Evolutionary conservation across 306 rosid species (phyloP).

Genomic region (Delonix regia): DNA sequence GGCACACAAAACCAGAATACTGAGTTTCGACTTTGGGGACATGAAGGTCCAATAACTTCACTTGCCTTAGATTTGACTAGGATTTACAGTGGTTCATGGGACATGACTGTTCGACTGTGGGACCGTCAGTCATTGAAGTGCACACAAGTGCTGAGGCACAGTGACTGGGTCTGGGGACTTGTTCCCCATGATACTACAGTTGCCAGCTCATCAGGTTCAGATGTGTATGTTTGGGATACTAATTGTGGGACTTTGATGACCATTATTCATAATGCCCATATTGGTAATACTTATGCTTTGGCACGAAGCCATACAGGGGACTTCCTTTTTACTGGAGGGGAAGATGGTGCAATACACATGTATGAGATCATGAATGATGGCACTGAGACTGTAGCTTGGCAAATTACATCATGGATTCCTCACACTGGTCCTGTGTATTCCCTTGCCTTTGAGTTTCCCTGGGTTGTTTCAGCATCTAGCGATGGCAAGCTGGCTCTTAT

Average conservation of each 20-base stretch:
- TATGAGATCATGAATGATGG: slow-evolving; percentile 56
- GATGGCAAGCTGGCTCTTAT: slow-evolving; percentile 86
- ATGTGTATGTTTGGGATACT: slow-evolving; percentile 89
- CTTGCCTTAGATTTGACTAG: slow-evolving; percentile 85
- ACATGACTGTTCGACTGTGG: slow-evolving; percentile 90
- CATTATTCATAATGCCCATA: slow-evolving; percentile 67
- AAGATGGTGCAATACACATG: slow-evolving; percentile 89
- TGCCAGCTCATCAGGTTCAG: slow-evolving; percentile 77
- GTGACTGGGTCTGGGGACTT: slow-evolving; percentile 94
- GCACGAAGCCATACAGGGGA: slow-evolving; percentile 81
- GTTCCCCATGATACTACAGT: slow-evolving; percentile 77
- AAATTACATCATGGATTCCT: slow-evolving; percentile 78
- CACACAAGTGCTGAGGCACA: slow-evolving; percentile 70
- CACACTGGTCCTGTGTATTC: slow-evolving; percentile 83
- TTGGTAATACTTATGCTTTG: slow-evolving; percentile 70
- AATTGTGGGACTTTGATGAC: slow-evolving; percentile 53
- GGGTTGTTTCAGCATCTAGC: slow-evolving; percentile 93
- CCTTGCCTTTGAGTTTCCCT: slow-evolving; percentile 94
- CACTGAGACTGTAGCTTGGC: slow-evolving; percentile 38
- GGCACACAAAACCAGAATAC: slow-evolving; percentile 52
- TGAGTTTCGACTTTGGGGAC: slow-evolving; percentile 92
- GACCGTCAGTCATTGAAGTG: slow-evolving; percentile 73
- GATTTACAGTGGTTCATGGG: slow-evolving; percentile 99
- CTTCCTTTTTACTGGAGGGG: slow-evolving; percentile 90
- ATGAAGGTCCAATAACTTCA: slow-evolving; percentile 85